Conservation (phyloP, 2,329 filamentous ascomycete species). For the Diaporthe citriasiana region DNA sequence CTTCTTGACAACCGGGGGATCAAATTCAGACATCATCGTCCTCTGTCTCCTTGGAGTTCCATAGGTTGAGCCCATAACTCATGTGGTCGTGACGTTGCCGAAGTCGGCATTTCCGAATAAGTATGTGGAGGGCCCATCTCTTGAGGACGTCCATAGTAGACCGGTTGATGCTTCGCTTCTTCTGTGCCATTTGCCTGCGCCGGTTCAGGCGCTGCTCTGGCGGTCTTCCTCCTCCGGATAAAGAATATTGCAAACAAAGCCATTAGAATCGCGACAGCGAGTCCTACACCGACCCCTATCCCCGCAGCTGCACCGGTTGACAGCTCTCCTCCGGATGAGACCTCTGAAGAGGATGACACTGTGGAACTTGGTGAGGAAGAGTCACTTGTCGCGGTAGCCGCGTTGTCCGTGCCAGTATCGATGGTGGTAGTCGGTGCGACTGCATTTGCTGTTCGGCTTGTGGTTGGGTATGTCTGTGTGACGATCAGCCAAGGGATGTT, state of each 20-base stretch:
- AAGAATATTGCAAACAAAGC: slow-evolving; percentile 11
- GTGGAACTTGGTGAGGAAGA: not conserved
- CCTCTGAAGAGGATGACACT: not conserved
- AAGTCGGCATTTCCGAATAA: slow-evolving; percentile 5
- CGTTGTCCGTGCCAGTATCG: not conserved
- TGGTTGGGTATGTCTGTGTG: slow-evolving; percentile 23
- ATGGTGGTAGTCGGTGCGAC: not conserved
- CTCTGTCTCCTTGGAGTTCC: slow-evolving; percentile 3
- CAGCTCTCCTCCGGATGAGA: not conserved
- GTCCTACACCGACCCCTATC: slow-evolving; percentile 28
- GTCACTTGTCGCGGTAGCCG: not conserved
- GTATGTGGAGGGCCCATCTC: slow-evolving; percentile 7
- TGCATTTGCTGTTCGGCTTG: not conserved
- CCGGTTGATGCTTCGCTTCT: not conserved
- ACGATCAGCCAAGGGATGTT: not conserved
- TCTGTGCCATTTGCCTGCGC: not conserved
- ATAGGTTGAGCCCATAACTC: slow-evolving; percentile 10
- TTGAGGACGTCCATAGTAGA: not conserved
- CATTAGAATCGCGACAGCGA: not conserved
- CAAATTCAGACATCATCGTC: not conserved
- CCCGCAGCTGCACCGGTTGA: slow-evolving; percentile 33
- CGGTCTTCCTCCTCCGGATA: not conserved
- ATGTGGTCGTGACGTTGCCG: not conserved
- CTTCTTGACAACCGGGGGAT: not conserved
- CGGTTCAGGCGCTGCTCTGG: not conserved